These are phyloP conservation scores for Pachysandra terminalis DNA, from an alignment of 164 flowering plant species.

Conservation along the genomic window DNA sequence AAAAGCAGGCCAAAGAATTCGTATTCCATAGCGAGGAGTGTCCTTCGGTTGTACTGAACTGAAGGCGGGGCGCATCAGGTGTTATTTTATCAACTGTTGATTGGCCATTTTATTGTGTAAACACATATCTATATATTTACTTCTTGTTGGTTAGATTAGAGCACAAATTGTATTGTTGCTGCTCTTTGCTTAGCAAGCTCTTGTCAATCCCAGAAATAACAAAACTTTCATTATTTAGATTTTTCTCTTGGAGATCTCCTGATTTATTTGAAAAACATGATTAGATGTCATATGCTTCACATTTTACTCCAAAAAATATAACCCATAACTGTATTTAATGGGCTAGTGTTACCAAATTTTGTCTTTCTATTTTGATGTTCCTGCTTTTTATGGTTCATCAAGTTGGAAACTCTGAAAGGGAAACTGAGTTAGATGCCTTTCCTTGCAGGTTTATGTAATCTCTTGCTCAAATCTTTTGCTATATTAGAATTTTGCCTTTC, in stretches of 20 bases:
- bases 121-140: conserved; percentile 30
- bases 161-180: conserved; percentile 24
- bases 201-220: conserved; percentile 26
- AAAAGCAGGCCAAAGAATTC: conserved; percentile 52
- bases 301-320: no score
- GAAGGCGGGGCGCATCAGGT: conserved; percentile 26
- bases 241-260: neutral
- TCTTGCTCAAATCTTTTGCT: no score
- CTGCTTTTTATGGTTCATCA: no score
- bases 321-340: no score
- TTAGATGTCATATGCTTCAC: neutral
- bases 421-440: no score
- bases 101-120: no score
- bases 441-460: no score
- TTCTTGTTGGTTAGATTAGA: conserved; percentile 29
- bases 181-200: conserved; percentile 23
- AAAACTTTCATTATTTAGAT: conserved; percentile 7
- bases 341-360: no score
- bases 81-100: conserved; percentile 24
- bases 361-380: no score
- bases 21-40: conserved; percentile 75
- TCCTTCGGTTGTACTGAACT: conserved; percentile 64
- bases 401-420: no score
- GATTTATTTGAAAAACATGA: neutral
- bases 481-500: no score